Evolutionary conservation across 495 filamentous ascomycete genomes (phyloP).

Genomic region (Aspergillus indologenus): DNA sequence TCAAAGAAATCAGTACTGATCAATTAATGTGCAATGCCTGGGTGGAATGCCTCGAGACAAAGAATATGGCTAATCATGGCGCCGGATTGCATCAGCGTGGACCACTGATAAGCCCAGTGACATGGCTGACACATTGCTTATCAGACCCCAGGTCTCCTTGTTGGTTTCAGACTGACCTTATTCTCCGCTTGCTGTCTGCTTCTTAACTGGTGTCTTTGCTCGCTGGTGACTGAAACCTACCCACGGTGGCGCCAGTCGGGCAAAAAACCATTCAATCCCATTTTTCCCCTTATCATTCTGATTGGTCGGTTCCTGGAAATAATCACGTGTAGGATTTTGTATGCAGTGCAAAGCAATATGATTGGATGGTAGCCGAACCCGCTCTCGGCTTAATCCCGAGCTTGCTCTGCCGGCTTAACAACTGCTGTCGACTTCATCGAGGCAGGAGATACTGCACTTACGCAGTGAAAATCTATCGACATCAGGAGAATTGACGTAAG

Average conservation of each 20-base stretch:
- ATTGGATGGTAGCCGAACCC: not conserved
- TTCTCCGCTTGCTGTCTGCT: not conserved
- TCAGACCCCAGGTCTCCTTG: not conserved
- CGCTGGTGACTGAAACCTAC: not conserved
- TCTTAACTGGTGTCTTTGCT: not conserved
- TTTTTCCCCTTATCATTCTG: not conserved
- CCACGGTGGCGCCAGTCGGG: not conserved
- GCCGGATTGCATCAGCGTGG: slow-evolving; percentile 1
- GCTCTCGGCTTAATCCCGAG: not conserved
- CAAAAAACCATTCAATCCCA: not conserved
- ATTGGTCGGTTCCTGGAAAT: not conserved
- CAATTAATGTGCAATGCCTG: not conserved
- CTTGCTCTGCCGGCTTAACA: too few species aligned
- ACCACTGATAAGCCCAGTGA: not conserved
- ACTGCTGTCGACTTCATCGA: too few species aligned
- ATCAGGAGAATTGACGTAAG: not conserved
- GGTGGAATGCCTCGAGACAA: not conserved
- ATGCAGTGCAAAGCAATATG: not conserved
- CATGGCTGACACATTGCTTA: not conserved
- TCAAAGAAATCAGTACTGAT: not conserved
- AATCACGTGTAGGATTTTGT: not conserved
- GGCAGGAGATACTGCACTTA: too few species aligned
- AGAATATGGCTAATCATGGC: not conserved
- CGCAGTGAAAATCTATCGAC: not conserved
- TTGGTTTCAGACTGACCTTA: not conserved